A percentile compares a stretch with the other conserved stretches of the same genome.
phyloP scores from a whole-genome alignment of 352 stramenopile genomes.

The Thraustotheca clavata region DNA sequence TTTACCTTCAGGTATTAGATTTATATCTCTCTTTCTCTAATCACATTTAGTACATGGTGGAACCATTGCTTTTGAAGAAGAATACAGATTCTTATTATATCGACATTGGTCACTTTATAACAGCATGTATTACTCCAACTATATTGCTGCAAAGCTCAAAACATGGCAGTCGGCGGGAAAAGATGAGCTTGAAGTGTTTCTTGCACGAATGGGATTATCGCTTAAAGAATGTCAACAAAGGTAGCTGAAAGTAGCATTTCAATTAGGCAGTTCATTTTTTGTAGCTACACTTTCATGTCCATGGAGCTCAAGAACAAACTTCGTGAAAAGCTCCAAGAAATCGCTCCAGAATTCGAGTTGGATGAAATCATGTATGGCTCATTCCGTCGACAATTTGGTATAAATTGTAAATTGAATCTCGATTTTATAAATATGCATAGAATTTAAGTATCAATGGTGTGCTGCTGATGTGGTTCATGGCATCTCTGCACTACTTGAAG shows the following conservation, averaged over 20 bases:
- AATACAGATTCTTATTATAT: slow-evolving; percentile 96
- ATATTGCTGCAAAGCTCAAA: slow-evolving; percentile 86
- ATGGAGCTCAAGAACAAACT: slow-evolving; percentile 88
- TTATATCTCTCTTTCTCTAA: background rate
- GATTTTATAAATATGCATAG: slow-evolving; percentile 4
- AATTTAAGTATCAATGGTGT: slow-evolving; percentile 92
- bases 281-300: slow-evolving; percentile 90
- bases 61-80: slow-evolving; percentile 84
- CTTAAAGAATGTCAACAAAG: slow-evolving; percentile 94
- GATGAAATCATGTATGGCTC: slow-evolving; percentile 95
- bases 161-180: slow-evolving; percentile 49
- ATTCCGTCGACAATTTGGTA: slow-evolving; percentile 88
- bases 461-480: slow-evolving; percentile 93
- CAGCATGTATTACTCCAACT: slow-evolving; percentile 94
- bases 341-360: slow-evolving; percentile 91
- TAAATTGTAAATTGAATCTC: background rate
- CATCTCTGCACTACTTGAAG: slow-evolving; percentile 91
- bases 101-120: slow-evolving; percentile 93
- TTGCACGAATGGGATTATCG: slow-evolving; percentile 97
- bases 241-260: slow-evolving; percentile 25
- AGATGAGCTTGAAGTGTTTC: slow-evolving; percentile 84
- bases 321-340: slow-evolving; percentile 86
- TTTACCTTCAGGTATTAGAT: slow-evolving; percentile 12
- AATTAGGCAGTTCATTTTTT: background rate
- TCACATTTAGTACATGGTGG: slow-evolving; percentile 37